A percentile compares a stretch with the other conserved stretches of the same genome.
phyloP scores from a whole-genome alignment of 768 basidiomycete species.

The Pilatotrama ljubarskyi region DNA sequence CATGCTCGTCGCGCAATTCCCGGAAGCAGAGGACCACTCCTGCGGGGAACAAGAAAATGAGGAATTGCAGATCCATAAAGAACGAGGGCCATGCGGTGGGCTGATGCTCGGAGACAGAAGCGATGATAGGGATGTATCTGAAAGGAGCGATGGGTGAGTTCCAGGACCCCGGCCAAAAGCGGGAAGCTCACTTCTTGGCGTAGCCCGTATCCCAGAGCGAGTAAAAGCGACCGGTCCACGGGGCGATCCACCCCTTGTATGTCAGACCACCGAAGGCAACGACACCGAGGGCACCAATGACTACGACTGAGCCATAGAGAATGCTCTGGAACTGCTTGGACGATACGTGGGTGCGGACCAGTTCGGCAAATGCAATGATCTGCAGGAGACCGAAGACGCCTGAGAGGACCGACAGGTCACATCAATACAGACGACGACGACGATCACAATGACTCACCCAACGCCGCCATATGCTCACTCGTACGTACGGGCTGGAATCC shows the following conservation, averaged over 20 bases:
- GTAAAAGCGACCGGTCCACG: constrained; percentile 99
- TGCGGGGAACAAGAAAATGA: constrained; percentile 97
- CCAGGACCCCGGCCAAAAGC: background rate
- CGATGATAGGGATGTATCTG: constrained; percentile 96
- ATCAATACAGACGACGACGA: background rate
- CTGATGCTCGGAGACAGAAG: constrained; percentile 98
- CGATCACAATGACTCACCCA: constrained; percentile 54
- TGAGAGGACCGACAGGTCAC: constrained; percentile 30
- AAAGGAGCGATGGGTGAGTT: constrained; percentile 7
- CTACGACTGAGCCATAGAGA: constrained; percentile 67
- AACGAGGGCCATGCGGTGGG: constrained; percentile 99
- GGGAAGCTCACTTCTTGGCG: constrained; percentile 78
- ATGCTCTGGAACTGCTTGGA: constrained; percentile 91
- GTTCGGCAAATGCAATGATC: constrained; percentile 89
- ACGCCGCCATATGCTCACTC: constrained; percentile 97
- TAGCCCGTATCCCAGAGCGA: constrained; percentile 99
- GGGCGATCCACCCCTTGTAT: constrained; percentile 93
- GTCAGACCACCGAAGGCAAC: constrained; percentile 78
- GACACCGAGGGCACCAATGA: constrained; percentile 70
- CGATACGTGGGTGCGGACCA: constrained; percentile 86
- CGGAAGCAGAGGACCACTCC: constrained; percentile 95
- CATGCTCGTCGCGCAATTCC: constrained; percentile 91
- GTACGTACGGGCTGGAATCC: constrained; percentile 98
- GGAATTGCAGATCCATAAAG: constrained; percentile 98
- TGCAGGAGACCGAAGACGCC: constrained; percentile 96